Conservation (phyloP, 805 yeast genomes). For the Cyberlindnera lachancei region DNA sequence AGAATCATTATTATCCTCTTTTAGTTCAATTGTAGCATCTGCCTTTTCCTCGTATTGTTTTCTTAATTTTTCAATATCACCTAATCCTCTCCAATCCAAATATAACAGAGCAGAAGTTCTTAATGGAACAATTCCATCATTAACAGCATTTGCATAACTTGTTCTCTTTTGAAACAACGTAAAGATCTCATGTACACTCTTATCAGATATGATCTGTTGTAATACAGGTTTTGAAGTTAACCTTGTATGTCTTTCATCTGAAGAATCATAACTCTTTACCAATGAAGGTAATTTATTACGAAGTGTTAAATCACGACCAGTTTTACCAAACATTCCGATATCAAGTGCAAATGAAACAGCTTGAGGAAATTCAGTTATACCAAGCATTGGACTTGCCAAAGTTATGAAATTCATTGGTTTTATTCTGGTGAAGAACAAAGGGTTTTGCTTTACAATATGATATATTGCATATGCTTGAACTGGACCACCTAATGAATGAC, state of each 20-base stretch:
- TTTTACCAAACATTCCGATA: conserved; percentile 84
- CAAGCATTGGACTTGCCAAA: conserved; percentile 83
- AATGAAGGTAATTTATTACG: conserved; percentile 29
- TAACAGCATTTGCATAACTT: conserved; percentile 78
- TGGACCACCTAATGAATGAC: conserved; percentile 91
- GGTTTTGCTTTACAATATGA: conserved; percentile 51
- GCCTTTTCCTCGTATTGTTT: conserved; percentile 12
- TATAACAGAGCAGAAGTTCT: conserved; percentile 82
- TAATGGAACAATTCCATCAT: conserved; percentile 95
- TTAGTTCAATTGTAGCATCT: background rate
- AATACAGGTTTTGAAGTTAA: conserved; percentile 51
- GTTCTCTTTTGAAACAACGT: conserved; percentile 64
- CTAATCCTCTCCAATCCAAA: conserved; percentile 75
- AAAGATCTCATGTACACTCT: conserved; percentile 52
- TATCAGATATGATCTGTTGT: conserved; percentile 67
- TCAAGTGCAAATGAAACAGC: conserved; percentile 78
- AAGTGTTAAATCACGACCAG: conserved; percentile 87
- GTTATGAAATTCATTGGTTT: conserved; percentile 75
- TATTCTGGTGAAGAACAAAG: conserved; percentile 58
- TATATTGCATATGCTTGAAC: conserved; percentile 89
- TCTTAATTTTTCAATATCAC: conserved; percentile 34
- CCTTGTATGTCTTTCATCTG: conserved; percentile 8
- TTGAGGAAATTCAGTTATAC: conserved; percentile 83
- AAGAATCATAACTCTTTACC: conserved; percentile 5
- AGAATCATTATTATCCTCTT: background rate